A percentile compares a stretch with the other conserved stretches of the same genome.
phyloP scores from a whole-genome alignment of 345 rosid genomes.

The Corchorus olitorius region DNA sequence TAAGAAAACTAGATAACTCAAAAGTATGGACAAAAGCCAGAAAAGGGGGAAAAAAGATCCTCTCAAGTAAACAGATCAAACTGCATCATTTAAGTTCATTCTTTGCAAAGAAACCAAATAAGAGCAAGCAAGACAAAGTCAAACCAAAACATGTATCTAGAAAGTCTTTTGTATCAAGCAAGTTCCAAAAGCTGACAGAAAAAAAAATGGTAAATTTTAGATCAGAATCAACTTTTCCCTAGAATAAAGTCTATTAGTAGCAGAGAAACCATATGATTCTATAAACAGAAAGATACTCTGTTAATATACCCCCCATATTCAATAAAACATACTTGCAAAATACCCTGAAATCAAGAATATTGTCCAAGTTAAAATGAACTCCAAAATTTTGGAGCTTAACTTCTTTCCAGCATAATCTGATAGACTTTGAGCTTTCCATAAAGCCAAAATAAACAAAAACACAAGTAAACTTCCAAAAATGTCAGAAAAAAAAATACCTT shows the following conservation, averaged over 20 bases:
- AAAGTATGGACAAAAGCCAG: neutral
- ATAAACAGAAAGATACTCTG: conserved; percentile 24
- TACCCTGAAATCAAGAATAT: neutral
- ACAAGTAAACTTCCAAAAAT: neutral
- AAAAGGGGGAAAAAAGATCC: neutral
- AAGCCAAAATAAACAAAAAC: neutral
- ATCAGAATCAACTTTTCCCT: conserved; percentile 22
- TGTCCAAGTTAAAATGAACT: conserved; percentile 6
- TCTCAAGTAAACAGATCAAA: neutral
- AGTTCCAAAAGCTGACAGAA: conserved; percentile 11
- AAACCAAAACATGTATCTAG: neutral
- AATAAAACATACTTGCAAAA: neutral
- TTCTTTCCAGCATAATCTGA: neutral
- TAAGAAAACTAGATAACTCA: neutral
- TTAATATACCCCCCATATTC: conserved; percentile 3
- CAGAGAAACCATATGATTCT: conserved; percentile 13
- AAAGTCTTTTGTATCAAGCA: neutral
- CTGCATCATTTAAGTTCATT: neutral
- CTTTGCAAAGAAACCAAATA: conserved; percentile 6
- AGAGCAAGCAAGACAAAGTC: neutral
- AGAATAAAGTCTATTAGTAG: conserved; percentile 21
- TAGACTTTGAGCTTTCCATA: conserved; percentile 2
- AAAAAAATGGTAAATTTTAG: neutral
- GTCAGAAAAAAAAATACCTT: conserved; percentile 42
- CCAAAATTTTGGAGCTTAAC: neutral